Evolutionary conservation across 1,139 yeast genomes (phyloP), one percentile per base, ranked within the genome.

Genomic region (Blastobotrys capitulatus): DNA sequence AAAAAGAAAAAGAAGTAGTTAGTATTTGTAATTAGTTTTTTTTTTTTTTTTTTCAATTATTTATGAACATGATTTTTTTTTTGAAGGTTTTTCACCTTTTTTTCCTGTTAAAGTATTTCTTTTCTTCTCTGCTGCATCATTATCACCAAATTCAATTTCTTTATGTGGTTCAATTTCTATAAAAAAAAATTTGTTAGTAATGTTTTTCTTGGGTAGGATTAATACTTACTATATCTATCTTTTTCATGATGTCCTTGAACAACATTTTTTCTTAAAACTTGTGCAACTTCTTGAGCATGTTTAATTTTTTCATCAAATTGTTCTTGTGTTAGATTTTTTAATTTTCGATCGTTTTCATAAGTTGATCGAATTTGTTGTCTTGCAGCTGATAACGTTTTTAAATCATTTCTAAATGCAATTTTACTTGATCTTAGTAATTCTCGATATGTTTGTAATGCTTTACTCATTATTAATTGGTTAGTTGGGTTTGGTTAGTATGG

Each of bases 141-240:
- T 92, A 63, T 89, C 96, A 13, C 97, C 97, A 48, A 90, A 73
- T 66, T 92, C 97, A 0, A 95, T 86, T 47, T 84, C 79, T 47
- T 79, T 71, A 63, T 88, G 96, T 59, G 92, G 83, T 56, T 84
- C 82, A 60, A 89, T 71, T 50, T 70, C 65, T 63, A 42, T 19
- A 42, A n/a, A n/a, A n/a, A n/a, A n/a, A n/a, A n/a, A n/a, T n/a
- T 38, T 18, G 44, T 41, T 42, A 35, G 38, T 34, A n/a, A 32
- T 40, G 15, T 15, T 16, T 25, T 13, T n/a, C 9, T 46, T 25
- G 15, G 35, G 15, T 38, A 20, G 4, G 4, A 6, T 6, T 4
- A 20, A 13, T 12, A 41, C 66, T 52, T 52, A 61, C 66, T 53
- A 53, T 69, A 75, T 32, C 59, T 6, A 60, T 69, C 15, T 31